Evolutionary conservation across 2,329 filamentous ascomycete species (phyloP).

Genomic region (Nemania serpens): DNA sequence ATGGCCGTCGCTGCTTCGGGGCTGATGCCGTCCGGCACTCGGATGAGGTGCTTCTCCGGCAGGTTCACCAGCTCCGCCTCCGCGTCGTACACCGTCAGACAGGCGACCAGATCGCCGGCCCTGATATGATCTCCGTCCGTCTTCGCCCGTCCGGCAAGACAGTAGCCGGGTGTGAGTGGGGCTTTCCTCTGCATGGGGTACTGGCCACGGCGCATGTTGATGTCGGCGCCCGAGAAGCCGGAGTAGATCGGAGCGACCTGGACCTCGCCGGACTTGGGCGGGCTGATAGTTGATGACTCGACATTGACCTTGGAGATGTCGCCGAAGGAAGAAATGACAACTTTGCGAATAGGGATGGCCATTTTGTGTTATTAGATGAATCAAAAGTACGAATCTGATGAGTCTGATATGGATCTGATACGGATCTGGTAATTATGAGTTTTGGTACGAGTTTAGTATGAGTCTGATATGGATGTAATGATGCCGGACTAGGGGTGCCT

Average conservation of each 20-base stretch:
- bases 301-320: slow-evolving; percentile 22
- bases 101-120: slow-evolving; percentile 43
- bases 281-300: slow-evolving; percentile 14
- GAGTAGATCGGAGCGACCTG: slow-evolving; percentile 32
- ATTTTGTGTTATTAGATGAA: background rate
- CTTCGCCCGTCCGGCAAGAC: slow-evolving; percentile 50
- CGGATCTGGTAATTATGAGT: background rate
- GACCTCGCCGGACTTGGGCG: slow-evolving; percentile 18
- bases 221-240: slow-evolving; percentile 53
- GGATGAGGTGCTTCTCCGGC: slow-evolving; percentile 51
- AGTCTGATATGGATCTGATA: background rate
- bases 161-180: slow-evolving; percentile 56
- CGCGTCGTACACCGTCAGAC: slow-evolving; percentile 48
- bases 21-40: slow-evolving; percentile 48
- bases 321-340: slow-evolving; percentile 25
- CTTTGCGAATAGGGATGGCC: slow-evolving; percentile 24
- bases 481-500: background rate
- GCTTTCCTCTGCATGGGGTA: slow-evolving; percentile 52
- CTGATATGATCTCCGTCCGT: slow-evolving; percentile 42
- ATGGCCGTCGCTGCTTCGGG: slow-evolving; percentile 48
- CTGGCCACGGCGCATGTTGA: slow-evolving; percentile 54
- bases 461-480: background rate
- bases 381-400: background rate
- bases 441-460: background rate
- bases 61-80: slow-evolving; percentile 53